Evolutionary conservation across 495 filamentous ascomycete species (phyloP).

Genomic region (Neurospora sp.): DNA sequence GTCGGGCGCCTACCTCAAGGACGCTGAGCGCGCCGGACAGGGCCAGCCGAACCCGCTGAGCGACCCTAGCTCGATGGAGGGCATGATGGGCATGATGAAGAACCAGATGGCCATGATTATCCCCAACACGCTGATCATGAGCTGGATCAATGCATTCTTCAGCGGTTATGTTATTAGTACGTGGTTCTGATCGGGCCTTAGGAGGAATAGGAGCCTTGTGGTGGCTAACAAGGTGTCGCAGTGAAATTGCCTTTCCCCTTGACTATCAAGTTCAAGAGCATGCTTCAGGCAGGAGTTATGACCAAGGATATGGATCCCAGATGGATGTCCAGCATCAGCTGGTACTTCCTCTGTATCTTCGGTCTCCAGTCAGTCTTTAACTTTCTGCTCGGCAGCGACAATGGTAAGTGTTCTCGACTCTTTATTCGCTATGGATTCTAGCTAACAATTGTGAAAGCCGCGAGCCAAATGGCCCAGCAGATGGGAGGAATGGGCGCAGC

Average conservation of each 20-base stretch:
- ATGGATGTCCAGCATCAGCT: conserved; percentile 97
- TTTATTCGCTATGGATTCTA: background rate
- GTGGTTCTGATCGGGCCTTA: conserved; percentile 16
- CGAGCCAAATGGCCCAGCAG: conserved; percentile 88
- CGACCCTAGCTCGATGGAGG: conserved; percentile 96
- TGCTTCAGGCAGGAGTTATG: conserved; percentile 93
- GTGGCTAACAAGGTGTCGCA: conserved; percentile 24
- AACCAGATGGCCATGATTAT: conserved; percentile 99
- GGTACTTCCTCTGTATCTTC: conserved; percentile 97
- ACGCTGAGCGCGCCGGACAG: conserved; percentile 74
- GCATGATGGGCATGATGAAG: conserved; percentile 99
- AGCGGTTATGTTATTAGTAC: conserved; percentile 92
- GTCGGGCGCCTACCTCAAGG: conserved; percentile 78
- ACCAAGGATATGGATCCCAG: conserved; percentile 92
- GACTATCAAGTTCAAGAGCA: conserved; percentile 97
- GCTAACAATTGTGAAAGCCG: conserved; percentile 46
- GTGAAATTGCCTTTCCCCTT: conserved; percentile 98
- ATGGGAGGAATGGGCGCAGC: conserved; percentile 46
- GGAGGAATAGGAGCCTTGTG: background rate
- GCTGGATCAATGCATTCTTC: conserved; percentile 99
- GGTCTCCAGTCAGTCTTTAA: conserved; percentile 96
- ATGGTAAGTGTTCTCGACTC: conserved; percentile 48
- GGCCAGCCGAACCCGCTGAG: conserved; percentile 90
- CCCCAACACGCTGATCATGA: conserved; percentile 97
- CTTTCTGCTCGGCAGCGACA: conserved; percentile 90